Evolutionary conservation across 2,329 filamentous ascomycete species (phyloP), one percentile per base, ranked within the genome.

Genomic region (Ophiostoma piceae): DNA sequence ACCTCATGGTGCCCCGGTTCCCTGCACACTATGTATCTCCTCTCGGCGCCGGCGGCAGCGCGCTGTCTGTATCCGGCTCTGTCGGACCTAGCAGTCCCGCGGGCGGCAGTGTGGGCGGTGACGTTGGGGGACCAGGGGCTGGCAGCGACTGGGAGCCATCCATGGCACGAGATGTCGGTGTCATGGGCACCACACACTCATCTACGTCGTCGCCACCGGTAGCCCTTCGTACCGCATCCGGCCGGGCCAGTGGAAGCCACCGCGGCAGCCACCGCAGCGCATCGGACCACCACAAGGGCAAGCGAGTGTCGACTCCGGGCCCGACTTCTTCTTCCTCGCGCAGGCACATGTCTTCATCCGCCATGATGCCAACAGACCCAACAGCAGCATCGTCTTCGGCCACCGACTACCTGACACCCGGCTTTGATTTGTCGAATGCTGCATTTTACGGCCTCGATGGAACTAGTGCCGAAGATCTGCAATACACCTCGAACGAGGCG

Each of bases 1-100:
- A 79, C 66, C 72, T 79, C 7, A 75, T 82, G 71, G 73, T 75
- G 22, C 79, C 81, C 11, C 76, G 80, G 67, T 76, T 76, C 68
- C 77, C 78, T 6, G 5, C 73, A 74, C 68, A 73, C 77, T 69
- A 68, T 35, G 32, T 78, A 78, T 32, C 71, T 74, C 11, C 73
- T 71, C 19, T 71, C 75, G 11, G 71, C 76, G 14, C 77, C 78
- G 26, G 69, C 78, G 51, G 73, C 35, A 22, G 62, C 12, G 66
- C 68, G 0, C 67, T 66, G 19, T 62, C 71, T 3, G 66, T 67
- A 3, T 32, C 69, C 1, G 68, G 62, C 3, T 60, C 66, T 1
- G 71, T 60, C 14, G 71, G 68, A 12, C 68, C 69, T 8, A 68
- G 68, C 68, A 70, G 71, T 32, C 68, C 70, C 19, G 22, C 22